Evolutionary conservation across 805 yeast genomes (phyloP), one percentile per base, ranked within the genome.

Genomic region (Cyberlindnera mrakii): DNA sequence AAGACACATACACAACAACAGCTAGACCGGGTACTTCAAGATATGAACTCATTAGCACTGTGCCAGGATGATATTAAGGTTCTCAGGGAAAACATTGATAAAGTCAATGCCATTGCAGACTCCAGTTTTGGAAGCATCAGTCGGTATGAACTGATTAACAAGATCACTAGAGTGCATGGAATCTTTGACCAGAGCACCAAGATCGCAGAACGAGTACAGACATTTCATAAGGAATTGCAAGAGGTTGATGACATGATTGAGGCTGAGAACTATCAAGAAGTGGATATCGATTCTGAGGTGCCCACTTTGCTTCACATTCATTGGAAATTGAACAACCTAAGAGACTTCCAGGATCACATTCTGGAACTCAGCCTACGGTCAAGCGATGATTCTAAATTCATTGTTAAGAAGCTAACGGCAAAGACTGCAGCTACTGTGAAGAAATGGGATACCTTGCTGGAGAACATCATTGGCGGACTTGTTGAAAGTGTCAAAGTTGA

Each of bases 331-430:
- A 82, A 80, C 37, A 75, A 75, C 54, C 76, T 87, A 16, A 71
- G 95, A 41, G 91, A 88, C 61, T 79, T 90, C 51, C 78, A 74
- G 49, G 97, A 91, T 50, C 85, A 82, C 57, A 72, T 90, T 41
- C 70, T 70, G 44, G 65, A 62, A n/a, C 72, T 83, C 61, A 71
- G 85, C 29, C 67, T 48, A 48, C 60, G 65, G 9, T 66, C 76
- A 1, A 67, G 80, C 2, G 80, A 77, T 29, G 96, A 90, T 59
- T 77, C 82, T 14, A 74, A 78, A 50, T 71, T 82, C 33, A 82
- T 87, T 7, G 75, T 85, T n/a, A 59, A 63, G 32, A 77, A 77
- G 48, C 73, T 84, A 27, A 71, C 78, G 23, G 55, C 66, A 6
- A 40, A 69, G 65, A 42, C 65, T 34, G 55, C 71, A 53, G 63